Evolutionary conservation across 108 stramenopile species (phyloP).

Genomic region (Fragilariopsis cylindrus): DNA sequence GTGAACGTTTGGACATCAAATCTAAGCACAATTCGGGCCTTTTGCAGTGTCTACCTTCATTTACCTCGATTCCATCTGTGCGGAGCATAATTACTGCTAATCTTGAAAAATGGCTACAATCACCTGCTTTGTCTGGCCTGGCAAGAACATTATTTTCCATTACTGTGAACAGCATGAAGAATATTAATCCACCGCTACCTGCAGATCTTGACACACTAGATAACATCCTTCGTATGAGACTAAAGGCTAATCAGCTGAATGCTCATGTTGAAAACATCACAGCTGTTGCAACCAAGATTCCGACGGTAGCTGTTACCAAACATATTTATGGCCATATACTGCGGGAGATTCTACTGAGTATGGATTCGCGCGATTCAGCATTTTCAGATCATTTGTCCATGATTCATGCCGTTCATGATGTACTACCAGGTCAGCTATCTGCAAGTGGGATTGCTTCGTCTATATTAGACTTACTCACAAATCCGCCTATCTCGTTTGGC

Average conservation of each 20-base stretch:
- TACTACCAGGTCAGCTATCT: slow-evolving; percentile 36
- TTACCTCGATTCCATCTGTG: slow-evolving; percentile 56
- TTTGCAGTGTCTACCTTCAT: slow-evolving; percentile 52
- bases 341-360: slow-evolving; percentile 28
- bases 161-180: slow-evolving; percentile 49
- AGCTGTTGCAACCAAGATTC: slow-evolving; percentile 51
- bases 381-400: slow-evolving; percentile 47
- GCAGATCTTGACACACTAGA: slow-evolving; percentile 66
- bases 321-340: slow-evolving; percentile 63
- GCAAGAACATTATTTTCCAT: slow-evolving; percentile 60
- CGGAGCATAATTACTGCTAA: slow-evolving; percentile 51
- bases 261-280: slow-evolving; percentile 71
- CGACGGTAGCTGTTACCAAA: slow-evolving; percentile 46
- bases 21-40: slow-evolving; percentile 82
- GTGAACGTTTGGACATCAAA: slow-evolving; percentile 61
- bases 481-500: slow-evolving; percentile 9
- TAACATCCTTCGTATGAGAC: slow-evolving; percentile 60
- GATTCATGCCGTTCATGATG: slow-evolving; percentile 53
- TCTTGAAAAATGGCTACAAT: slow-evolving; percentile 80
- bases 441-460: slow-evolving; percentile 47
- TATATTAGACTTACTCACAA: slow-evolving; percentile 23
- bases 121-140: slow-evolving; percentile 75
- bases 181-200: slow-evolving; percentile 60
- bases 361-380: slow-evolving; percentile 20
- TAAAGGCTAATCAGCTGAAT: slow-evolving; percentile 74